Percentiles rank a stretch among this genome's conserved stretches.
These are phyloP conservation scores for Phytophthora rubi DNA, from an alignment of 352 stramenopile genomes.

Conservation along the genomic window DNA sequence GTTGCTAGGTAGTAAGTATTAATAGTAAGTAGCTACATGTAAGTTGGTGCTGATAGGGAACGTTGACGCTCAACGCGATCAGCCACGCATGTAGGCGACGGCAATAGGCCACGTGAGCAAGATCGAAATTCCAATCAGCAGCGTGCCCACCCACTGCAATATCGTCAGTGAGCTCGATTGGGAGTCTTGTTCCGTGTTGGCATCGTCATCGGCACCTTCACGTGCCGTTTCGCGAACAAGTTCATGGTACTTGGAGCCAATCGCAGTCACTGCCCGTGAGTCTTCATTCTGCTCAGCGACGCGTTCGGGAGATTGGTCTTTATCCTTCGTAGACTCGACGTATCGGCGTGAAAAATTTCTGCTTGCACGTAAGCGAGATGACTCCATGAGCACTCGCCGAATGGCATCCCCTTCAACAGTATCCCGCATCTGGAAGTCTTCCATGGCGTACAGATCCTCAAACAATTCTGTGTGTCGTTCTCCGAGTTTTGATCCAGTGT, in stretches of 20 bases:
- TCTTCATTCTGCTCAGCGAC: not conserved
- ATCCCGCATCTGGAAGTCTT: conserved; percentile 7
- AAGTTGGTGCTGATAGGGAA: not conserved
- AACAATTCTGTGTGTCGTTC: conserved; percentile 6
- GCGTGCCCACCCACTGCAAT: conserved; percentile 9
- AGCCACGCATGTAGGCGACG: conserved; percentile 18
- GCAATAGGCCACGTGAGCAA: conserved; percentile 26
- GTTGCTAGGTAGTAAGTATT: not conserved
- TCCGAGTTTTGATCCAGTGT: not conserved
- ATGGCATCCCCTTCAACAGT: conserved; percentile 28
- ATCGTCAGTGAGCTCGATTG: not conserved
- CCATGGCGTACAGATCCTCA: not conserved
- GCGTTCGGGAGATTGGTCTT: not conserved
- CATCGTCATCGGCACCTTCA: not conserved
- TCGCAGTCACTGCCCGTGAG: not conserved
- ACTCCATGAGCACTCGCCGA: conserved; percentile 14
- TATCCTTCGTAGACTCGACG: not conserved
- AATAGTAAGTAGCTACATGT: not conserved
- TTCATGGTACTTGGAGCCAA: not conserved
- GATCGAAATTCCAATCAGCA: conserved; percentile 27
- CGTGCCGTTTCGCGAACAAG: not conserved
- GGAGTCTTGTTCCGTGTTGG: conserved; percentile 2
- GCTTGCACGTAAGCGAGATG: not conserved
- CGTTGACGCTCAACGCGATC: not conserved
- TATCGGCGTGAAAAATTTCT: not conserved